Conservation (phyloP, 306 rosid species). For the Corylus heterophylla region DNA sequence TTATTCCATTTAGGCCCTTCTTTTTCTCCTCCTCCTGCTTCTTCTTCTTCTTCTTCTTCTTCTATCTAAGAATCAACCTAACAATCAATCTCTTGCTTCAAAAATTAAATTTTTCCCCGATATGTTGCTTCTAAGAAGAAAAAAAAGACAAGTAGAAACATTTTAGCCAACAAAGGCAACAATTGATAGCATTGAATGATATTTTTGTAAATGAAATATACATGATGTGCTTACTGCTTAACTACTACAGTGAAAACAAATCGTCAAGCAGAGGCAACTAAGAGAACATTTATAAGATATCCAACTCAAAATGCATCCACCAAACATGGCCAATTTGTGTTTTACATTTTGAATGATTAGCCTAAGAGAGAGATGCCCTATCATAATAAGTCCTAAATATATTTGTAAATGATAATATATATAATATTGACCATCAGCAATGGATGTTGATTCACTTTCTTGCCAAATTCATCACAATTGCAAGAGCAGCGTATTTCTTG, state of each 20-base stretch:
- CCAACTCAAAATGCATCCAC: neutral
- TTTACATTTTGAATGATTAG: neutral
- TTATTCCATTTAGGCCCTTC: neutral
- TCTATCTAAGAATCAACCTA: neutral
- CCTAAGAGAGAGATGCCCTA: neutral
- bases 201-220: neutral
- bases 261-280: neutral
- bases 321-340: neutral
- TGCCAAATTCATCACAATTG: slow-evolving; percentile 36
- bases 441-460: slow-evolving; percentile 13
- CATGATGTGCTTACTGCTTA: neutral
- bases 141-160: neutral
- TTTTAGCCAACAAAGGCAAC: neutral
- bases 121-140: neutral
- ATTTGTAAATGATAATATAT: neutral
- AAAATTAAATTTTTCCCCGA: neutral
- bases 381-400: neutral
- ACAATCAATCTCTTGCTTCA: neutral
- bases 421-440: slow-evolving; percentile 2
- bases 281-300: neutral
- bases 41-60: neutral
- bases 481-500: slow-evolving; percentile 83
- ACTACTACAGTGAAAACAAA: neutral
- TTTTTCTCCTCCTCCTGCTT: neutral
- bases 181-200: neutral